phyloP scores from a whole-genome alignment of 345 rosid species.

The Pugionium cornutum region DNA sequence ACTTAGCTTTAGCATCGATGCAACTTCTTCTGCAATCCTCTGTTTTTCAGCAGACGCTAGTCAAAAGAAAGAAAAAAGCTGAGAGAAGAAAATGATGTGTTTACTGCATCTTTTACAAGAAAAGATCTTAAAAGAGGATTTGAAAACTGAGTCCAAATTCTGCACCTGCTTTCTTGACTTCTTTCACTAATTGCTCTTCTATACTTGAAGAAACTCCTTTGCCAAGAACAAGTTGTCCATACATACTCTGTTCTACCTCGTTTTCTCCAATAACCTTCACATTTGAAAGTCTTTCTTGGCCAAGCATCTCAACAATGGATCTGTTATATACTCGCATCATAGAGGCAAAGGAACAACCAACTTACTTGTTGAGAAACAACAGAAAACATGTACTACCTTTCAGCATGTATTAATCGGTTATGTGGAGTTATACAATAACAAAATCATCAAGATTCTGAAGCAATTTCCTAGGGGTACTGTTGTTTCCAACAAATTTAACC shows the following conservation, averaged over 20 bases:
- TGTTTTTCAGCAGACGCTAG: conserved; percentile 87
- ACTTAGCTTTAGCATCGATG: conserved; percentile 74
- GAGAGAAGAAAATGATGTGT: conserved; percentile 21
- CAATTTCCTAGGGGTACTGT: no score
- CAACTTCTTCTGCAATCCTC: conserved; percentile 89
- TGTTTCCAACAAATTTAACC: no score
- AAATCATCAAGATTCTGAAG: no score
- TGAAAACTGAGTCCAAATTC: conserved; percentile 2
- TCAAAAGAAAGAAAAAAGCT: conserved; percentile 36
- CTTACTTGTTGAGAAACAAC: no score
- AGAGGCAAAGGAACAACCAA: no score
- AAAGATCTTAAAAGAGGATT: conserved; percentile 6
- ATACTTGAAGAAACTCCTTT: conserved; percentile 56
- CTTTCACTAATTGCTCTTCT: conserved; percentile 76
- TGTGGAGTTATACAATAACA: no score
- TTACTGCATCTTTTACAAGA: conserved; percentile 10
- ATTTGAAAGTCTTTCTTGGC: conserved; percentile 62
- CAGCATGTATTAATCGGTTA: no score
- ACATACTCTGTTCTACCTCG: conserved; percentile 75
- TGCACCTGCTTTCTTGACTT: conserved; percentile 78
- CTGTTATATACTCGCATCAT: no score
- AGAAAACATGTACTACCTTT: no score
- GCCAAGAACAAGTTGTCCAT: conserved; percentile 75
- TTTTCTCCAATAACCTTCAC: conserved; percentile 62
- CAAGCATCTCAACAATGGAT: conserved; percentile 75